Base-by-base conservation (phyloP, 352 stramenopile genomes). In the Globisporangium acanthophoron region DNA sequence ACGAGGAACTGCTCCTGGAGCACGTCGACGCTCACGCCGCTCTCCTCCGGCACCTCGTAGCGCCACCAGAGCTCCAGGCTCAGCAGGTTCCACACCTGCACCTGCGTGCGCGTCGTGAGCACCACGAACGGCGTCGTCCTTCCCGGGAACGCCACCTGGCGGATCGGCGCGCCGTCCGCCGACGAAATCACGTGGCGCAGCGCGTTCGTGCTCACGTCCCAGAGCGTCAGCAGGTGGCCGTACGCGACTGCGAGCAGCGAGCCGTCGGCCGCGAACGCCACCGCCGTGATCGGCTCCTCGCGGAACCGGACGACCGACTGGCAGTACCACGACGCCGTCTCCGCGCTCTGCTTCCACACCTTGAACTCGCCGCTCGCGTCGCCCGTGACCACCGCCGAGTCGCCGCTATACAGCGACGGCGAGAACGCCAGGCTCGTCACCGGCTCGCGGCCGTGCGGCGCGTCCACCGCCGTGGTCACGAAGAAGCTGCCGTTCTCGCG, bases 191-290 rank as follows among this genome's bases (percentile, higher is more conserved):
- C 85, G 54, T 77, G 77, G 27, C 80, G 70, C n/a, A 96, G 61
- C 29, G 80, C 70, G 65, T 92, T 85, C 13, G 80, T 90, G 11
- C 57, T 50, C 13, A 91, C 68, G 51, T 96, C 85, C 88, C 88
- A 96, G 29, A 96, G 71, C 45, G 88, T 95, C 21, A 96, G 57
- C 46, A 94, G 66, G 39, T 80, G 70, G 20, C 72, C 76, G 58
- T 96, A 96, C 3, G 83, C 87, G 48, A 96, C 79, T 1, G 87
- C 88, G 21, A 96, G 65, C 39, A 96, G 64, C 46, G 88, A 96
- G 8, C 81, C 85, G 55, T 96, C 88, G 9, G 66, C 51, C 3
- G 86, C 71, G 55, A 95, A 92, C 15, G 66, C 68, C n/a, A 88
- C 70, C 1, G 77, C 70, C 15, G 78, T 87, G 54, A 96, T 87